Evolutionary conservation across 768 basidiomycete species (phyloP), one percentile per base, ranked within the genome.

Genomic region (Filobasidium floriforme): DNA sequence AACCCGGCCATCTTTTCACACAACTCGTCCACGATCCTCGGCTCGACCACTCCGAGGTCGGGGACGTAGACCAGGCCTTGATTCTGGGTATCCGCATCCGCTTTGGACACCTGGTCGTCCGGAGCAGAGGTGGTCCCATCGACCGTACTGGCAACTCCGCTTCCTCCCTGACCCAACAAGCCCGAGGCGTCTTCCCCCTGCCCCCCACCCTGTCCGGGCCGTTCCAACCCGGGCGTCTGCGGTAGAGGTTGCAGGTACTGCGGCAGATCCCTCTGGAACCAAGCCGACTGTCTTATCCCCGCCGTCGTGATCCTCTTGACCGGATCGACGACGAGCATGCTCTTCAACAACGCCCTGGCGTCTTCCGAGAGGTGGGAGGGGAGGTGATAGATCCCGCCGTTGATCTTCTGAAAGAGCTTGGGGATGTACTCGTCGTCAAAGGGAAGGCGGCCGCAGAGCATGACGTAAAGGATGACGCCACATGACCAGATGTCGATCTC

Each of bases 401-500:
- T 89, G 73, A 99, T 98, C 81, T 97, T 97, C 64, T 88, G 87
- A 81, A 98, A 98, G 12, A 99, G 80, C 0, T 85, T 83, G 59
- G 92, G 90, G 49, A 98, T 92, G 75, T 96, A 89, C 54, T 96
- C 92, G 79, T 98, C 93, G 80, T 98, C 96, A 76, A 99, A 99
- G 0, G 96, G 96, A 37, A 99, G 83, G 57, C 89, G 82, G 5
- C 94, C 96, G 74, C 90, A 93, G 5, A 99, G 84, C 88, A 99
- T 92, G 65, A 98, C 96, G 80, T 93, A 97, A 61, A 99, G 84
- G 71, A 99, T 98, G n/a, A 99, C 94, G 0, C 96, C 96, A 63
- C 90, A 90, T 71, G 90, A 92, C 96, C 96, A 99, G 12, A 98
- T 92, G 70, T 99, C 96, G 73, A 98, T 96, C 80, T 98, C 96